phyloP scores from a whole-genome alignment of 192 early-diverging fungal genomes.

The Pilaira anomala region DNA sequence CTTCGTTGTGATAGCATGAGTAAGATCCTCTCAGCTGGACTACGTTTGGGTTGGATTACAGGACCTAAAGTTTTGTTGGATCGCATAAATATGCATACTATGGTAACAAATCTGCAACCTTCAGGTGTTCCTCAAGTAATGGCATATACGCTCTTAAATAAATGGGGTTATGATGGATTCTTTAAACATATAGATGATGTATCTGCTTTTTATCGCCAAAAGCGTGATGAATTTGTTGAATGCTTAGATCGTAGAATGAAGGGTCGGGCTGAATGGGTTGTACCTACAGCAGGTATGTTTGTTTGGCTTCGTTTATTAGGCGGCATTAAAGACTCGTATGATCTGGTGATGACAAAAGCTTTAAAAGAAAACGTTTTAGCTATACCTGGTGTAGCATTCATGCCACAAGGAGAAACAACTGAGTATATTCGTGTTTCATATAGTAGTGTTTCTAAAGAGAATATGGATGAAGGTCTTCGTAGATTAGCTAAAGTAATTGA shows the following conservation, averaged over 20 bases:
- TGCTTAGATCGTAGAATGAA: slow-evolving; percentile 59
- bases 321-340: slow-evolving; percentile 47
- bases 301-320: slow-evolving; percentile 72
- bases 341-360: slow-evolving; percentile 58
- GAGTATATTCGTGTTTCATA: slow-evolving; percentile 69
- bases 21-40: slow-evolving; percentile 86
- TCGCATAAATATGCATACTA: slow-evolving; percentile 75
- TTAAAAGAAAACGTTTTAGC: slow-evolving; percentile 65
- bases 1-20: slow-evolving; percentile 90
- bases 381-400: slow-evolving; percentile 61
- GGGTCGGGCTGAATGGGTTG: slow-evolving; percentile 54
- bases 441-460: slow-evolving; percentile 56
- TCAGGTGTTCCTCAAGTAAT: slow-evolving; percentile 79
- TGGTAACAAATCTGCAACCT: slow-evolving; percentile 76
- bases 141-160: slow-evolving; percentile 63
- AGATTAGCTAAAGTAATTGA: slow-evolving; percentile 58
- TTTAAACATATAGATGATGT: slow-evolving; percentile 65
- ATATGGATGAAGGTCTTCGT: slow-evolving; percentile 62
- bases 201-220: slow-evolving; percentile 69
- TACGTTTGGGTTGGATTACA: slow-evolving; percentile 81
- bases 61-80: slow-evolving; percentile 67
- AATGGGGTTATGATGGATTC: slow-evolving; percentile 84
- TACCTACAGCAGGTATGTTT: slow-evolving; percentile 66
- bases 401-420: slow-evolving; percentile 38
- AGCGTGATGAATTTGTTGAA: slow-evolving; percentile 66